Evolutionary conservation across 306 rosid genomes (phyloP).

Genomic region (Astragalus glycyphyllos): DNA sequence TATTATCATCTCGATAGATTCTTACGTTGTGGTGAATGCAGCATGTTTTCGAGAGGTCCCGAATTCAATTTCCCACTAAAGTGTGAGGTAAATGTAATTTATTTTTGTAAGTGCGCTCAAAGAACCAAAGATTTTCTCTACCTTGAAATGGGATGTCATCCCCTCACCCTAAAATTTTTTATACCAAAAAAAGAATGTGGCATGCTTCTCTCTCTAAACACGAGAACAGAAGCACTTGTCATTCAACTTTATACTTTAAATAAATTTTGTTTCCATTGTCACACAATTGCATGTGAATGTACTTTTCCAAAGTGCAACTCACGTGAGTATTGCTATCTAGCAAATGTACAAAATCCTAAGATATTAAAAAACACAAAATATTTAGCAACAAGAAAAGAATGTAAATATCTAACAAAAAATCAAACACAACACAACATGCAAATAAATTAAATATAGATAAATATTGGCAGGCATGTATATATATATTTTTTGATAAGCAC

Average conservation of each 20-base stretch:
- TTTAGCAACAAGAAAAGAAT: constrained; percentile 1
- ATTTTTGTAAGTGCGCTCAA: too few species aligned
- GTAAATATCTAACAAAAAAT: constrained; percentile 13
- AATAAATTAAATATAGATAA: constrained; percentile 6
- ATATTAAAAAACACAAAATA: constrained; percentile 22
- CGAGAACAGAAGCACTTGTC: constrained; percentile 64
- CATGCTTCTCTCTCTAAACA: constrained; percentile 37
- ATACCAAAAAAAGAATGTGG: too few species aligned
- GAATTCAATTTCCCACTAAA: too few species aligned
- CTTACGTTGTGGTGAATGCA: constrained; percentile 56
- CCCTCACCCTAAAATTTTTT: too few species aligned
- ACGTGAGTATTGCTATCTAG: constrained; percentile 81
- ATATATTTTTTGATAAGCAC: too few species aligned
- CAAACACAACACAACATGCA: constrained; percentile 14
- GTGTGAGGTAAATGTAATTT: too few species aligned
- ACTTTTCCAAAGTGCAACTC: constrained; percentile 89
- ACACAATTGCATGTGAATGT: constrained; percentile 92
- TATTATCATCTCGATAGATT: constrained; percentile 51
- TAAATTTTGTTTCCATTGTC: constrained; percentile 69
- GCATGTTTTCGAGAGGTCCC: too few species aligned
- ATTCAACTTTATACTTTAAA: constrained; percentile 66
- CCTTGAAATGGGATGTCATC: too few species aligned
- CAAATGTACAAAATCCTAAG: constrained; percentile 66
- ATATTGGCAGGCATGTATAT: constrained; percentile 34
- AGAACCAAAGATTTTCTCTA: too few species aligned